These are phyloP conservation scores for Sporothrix humicola DNA, from an alignment of 2,329 filamentous ascomycete species.

Conservation along the genomic window DNA sequence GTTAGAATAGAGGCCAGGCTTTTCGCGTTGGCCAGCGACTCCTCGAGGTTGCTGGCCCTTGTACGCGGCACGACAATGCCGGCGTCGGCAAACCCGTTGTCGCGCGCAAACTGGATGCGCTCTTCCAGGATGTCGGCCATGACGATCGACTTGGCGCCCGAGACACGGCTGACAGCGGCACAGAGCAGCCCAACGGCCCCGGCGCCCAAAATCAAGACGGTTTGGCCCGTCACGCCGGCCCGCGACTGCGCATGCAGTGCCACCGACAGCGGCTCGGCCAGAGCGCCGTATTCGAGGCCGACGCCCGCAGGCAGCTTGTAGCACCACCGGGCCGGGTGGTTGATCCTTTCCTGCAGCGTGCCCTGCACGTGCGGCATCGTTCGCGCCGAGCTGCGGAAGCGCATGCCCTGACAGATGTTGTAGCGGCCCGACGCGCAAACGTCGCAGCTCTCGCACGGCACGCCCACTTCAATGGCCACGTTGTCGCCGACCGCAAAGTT, in stretches of 20 bases:
- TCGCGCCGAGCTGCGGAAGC: constrained; percentile 43
- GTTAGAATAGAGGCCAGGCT: neutral
- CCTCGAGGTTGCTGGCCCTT: constrained; percentile 52
- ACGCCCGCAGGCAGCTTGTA: constrained; percentile 53
- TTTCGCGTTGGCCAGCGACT: neutral
- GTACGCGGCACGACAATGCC: neutral
- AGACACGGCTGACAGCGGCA: constrained; percentile 60
- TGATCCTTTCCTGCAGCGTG: constrained; percentile 43
- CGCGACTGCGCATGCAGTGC: constrained; percentile 62
- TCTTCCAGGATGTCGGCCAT: constrained; percentile 62
- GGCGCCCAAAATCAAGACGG: constrained; percentile 63
- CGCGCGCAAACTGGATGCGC: constrained; percentile 62
- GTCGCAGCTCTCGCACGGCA: constrained; percentile 58
- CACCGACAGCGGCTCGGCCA: constrained; percentile 64
- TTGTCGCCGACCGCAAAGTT: constrained; percentile 65
- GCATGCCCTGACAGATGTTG: constrained; percentile 46
- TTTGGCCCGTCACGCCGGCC: constrained; percentile 49
- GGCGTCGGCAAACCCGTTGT: constrained; percentile 60
- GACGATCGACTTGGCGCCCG: constrained; percentile 50
- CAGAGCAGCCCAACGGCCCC: constrained; percentile 66
- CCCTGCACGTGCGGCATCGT: constrained; percentile 44
- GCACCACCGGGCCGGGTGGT: constrained; percentile 43
- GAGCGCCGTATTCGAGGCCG: constrained; percentile 58
- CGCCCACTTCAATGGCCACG: constrained; percentile 71
- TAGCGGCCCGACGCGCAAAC: constrained; percentile 49